Percentiles rank a stretch among this genome's conserved stretches.
Evolutionary conservation across 306 rosid species (phyloP).

Genomic region (Cicer bijugum): DNA sequence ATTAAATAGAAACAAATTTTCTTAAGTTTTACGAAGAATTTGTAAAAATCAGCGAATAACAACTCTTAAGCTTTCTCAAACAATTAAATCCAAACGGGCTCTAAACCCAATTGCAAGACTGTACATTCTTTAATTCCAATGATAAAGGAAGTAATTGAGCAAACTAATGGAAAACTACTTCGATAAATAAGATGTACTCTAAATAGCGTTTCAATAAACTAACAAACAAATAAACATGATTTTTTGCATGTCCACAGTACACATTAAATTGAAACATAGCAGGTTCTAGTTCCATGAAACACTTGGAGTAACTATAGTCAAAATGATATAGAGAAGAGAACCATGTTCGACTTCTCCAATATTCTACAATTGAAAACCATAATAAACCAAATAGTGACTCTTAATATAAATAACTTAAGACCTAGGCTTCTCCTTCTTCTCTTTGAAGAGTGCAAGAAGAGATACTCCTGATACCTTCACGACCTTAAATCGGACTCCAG

Average conservation of each 20-base stretch:
- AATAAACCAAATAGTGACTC: background rate
- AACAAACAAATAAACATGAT: background rate
- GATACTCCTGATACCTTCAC: slow-evolving; percentile 76
- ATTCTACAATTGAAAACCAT: slow-evolving; percentile 27
- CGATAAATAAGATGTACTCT: background rate
- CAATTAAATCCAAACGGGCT: too few relatives aligned
- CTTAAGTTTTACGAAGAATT: too few relatives aligned
- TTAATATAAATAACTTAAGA: slow-evolving; percentile 46
- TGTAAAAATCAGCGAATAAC: too few relatives aligned
- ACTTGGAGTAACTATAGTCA: background rate
- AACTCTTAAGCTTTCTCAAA: too few relatives aligned
- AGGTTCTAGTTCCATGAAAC: slow-evolving; percentile 18
- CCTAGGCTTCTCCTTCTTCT: slow-evolving; percentile 85
- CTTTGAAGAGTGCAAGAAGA: slow-evolving; percentile 83
- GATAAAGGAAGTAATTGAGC: background rate
- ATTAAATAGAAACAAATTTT: too few relatives aligned
- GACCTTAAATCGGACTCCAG: slow-evolving; percentile 89
- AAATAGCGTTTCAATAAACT: background rate
- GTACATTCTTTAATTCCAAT: background rate
- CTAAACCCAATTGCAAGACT: background rate
- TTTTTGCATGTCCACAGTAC: background rate
- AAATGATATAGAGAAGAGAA: slow-evolving; percentile 32
- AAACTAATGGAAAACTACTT: background rate
- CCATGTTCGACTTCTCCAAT: slow-evolving; percentile 12
- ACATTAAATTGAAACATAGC: background rate